Conservation (phyloP, 345 rosid genomes). For the Salix suchowensis region DNA sequence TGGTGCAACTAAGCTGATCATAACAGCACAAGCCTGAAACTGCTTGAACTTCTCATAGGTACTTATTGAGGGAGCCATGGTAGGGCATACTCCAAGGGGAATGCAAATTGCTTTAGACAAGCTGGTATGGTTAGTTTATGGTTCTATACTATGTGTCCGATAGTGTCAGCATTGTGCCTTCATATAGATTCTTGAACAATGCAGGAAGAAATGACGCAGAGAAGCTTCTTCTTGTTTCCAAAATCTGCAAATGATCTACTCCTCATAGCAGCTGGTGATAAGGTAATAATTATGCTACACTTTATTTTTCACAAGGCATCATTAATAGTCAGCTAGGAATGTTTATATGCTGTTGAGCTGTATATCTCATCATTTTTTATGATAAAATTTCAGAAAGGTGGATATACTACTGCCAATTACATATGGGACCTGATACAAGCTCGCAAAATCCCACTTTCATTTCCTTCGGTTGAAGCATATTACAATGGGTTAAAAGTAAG, state of each 20-base stretch:
- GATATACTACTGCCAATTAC: constrained; percentile 75
- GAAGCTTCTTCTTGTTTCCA: constrained; percentile 48
- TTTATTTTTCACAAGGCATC: not conserved
- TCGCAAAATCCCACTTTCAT: constrained; percentile 39
- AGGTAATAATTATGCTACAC: constrained; percentile 38
- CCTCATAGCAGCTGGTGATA: constrained; percentile 76
- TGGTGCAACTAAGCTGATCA: constrained; percentile 1
- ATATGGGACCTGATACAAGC: constrained; percentile 91
- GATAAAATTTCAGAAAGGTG: constrained; percentile 55
- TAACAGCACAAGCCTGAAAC: not conserved
- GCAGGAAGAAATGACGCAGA: constrained; percentile 63
- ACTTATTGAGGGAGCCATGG: constrained; percentile 83
- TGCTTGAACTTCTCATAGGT: constrained; percentile 43
- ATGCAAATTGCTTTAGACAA: constrained; percentile 87
- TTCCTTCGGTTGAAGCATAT: constrained; percentile 75
- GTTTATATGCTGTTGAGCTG: too few relatives aligned
- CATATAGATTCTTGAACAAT: constrained; percentile 14
- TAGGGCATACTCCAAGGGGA: constrained; percentile 70
- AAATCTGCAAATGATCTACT: constrained; percentile 75
- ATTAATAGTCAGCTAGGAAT: not conserved
- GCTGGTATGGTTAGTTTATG: constrained; percentile 45
- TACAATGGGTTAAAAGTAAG: constrained; percentile 76
- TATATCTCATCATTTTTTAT: too few relatives aligned
- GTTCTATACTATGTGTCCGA: not conserved
- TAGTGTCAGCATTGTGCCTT: not conserved